Conservation (phyloP, 495 filamentous ascomycete species). For the Opeltia flavorubescens region DNA sequence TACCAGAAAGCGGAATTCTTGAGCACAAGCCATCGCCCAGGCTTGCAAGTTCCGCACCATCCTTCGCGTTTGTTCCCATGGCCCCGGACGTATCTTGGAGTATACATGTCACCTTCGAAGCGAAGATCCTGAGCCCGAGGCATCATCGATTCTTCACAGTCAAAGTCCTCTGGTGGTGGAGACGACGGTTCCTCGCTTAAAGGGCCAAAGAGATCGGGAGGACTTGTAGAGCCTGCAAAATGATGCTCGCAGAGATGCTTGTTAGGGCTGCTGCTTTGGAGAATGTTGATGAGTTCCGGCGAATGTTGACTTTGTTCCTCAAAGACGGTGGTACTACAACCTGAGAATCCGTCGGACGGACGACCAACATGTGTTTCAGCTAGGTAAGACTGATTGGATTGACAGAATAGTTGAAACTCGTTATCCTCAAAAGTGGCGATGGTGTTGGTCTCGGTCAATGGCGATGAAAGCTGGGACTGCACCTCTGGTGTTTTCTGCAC, state of each 20-base stretch:
- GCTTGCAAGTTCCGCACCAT: constrained; percentile 75
- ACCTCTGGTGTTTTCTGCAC: not conserved
- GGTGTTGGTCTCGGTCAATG: not conserved
- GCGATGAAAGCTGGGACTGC: not conserved
- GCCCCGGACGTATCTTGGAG: constrained; percentile 62
- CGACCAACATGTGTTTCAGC: not conserved
- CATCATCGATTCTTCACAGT: constrained; percentile 54
- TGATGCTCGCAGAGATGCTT: constrained; percentile 20
- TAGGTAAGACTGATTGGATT: not conserved
- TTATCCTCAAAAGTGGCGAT: not conserved
- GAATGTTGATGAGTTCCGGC: not conserved
- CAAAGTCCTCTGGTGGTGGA: constrained; percentile 62
- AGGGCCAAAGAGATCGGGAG: constrained; percentile 59
- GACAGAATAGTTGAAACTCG: not conserved
- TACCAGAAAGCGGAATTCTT: constrained; percentile 84
- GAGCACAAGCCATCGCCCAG: constrained; percentile 64
- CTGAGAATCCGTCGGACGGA: not conserved
- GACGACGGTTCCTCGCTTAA: constrained; percentile 51
- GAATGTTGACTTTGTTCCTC: not conserved
- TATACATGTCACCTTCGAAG: constrained; percentile 66
- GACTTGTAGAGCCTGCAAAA: constrained; percentile 50
- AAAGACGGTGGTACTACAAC: not conserved
- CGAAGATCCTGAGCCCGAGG: constrained; percentile 66
- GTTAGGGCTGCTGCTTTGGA: not conserved
- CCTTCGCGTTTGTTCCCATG: constrained; percentile 73